Percentiles rank a stretch among this genome's conserved stretches.
These are phyloP conservation scores for Mycosphaerella sp. DNA, from an alignment of 2,329 filamentous ascomycete species.

Conservation along the genomic window DNA sequence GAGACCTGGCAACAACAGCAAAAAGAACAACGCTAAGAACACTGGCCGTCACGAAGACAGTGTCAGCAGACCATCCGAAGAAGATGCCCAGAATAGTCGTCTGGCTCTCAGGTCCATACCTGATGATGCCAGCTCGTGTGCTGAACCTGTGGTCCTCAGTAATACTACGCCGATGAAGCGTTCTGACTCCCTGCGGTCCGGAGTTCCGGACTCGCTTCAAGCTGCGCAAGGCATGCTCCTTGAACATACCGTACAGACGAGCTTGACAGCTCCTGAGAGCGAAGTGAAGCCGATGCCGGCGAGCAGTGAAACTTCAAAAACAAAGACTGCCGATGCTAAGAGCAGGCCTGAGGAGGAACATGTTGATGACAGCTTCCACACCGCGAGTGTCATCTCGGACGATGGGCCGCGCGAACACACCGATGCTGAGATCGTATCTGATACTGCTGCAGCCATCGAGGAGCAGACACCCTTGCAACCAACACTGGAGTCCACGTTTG, in stretches of 20 bases:
- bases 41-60: constrained; percentile 10
- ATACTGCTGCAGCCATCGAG: neutral
- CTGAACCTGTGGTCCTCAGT: constrained; percentile 2
- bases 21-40: constrained; percentile 19
- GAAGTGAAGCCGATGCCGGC: neutral
- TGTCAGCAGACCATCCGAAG: constrained; percentile 1
- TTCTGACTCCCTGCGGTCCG: constrained; percentile 1
- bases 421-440: neutral
- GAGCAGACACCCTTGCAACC: neutral
- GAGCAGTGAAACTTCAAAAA: neutral
- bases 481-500: neutral
- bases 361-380: constrained; percentile 32
- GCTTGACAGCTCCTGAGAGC: neutral
- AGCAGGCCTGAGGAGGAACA: constrained; percentile 22
- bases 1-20: constrained; percentile 11
- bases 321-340: neutral
- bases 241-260: neutral
- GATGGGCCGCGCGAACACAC: neutral
- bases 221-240: neutral
- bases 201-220: neutral
- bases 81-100: constrained; percentile 4
- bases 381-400: constrained; percentile 25
- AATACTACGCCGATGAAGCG: constrained; percentile 1
- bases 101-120: neutral
- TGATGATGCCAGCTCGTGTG: constrained; percentile 3